Base-by-base conservation (phyloP, 2,329 filamentous ascomycete genomes). In the Hysterium pulicare region DNA sequence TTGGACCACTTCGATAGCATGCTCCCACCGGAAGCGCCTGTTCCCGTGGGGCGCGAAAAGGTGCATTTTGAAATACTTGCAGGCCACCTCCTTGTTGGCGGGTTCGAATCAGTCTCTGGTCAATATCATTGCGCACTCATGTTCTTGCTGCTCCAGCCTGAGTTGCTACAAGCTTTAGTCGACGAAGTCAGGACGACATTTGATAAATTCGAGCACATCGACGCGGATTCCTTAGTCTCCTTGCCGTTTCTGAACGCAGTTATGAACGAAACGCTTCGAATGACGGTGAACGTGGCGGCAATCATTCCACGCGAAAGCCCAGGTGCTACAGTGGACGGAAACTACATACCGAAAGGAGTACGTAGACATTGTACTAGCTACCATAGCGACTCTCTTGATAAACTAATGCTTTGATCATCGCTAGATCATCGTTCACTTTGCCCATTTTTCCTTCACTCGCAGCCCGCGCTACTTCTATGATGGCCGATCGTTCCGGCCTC, bases 201-300 rank as follows among this genome's bases (percentile, higher is more conserved):
- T 33, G 11, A 16, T 16, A 45, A 30, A 20, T 41, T 7, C 17
- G 33, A 45, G 16, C 26, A 38, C 8, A 41, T 41, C 20, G 31
- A 26, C 21, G 21, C 40, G 17, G 44, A 46, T 2, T 6, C 34
- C 10, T 38, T 46, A 36, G 16, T 37, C 11, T 35, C 34, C 22
- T 34, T 46, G 32, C 36, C 41, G 9, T 47, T 23, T 40, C 24
- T 47, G 15, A 23, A 44, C 37, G 45, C 45, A n/a, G 21, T 35
- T 17, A 47, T 47, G 15, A 28, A 47, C 13, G 45, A 47, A 32
- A 44, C 45, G 30, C 31, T 47, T 11, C 40, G 41, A 17, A 37
- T 46, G 30, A 7, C 8, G 8, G 16, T 15, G 8, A 33, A 33
- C 16, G 39, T n/a, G 19, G 36, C 35, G 41, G 33, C 21, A 35